Conservation (phyloP, 108 stramenopile species). For the Conticribra guillardii region DNA sequence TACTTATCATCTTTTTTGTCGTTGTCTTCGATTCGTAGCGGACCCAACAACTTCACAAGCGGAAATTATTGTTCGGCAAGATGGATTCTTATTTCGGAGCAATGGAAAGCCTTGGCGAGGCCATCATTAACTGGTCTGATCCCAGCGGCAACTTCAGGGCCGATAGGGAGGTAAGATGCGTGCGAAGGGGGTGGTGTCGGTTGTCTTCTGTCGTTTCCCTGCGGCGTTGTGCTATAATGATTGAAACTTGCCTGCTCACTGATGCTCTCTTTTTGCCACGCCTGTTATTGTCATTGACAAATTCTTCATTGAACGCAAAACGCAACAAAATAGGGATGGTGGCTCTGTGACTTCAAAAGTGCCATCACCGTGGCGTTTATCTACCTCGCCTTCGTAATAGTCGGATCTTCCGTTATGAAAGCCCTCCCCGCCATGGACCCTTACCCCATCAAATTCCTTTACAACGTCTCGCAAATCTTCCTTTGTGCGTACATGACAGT, state of each 20-base stretch:
- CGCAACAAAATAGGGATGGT: conserved; percentile 88
- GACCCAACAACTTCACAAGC: neutral
- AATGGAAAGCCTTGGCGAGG: conserved; percentile 70
- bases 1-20: no score
- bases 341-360: conserved; percentile 77
- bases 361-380: conserved; percentile 80
- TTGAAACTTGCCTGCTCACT: no score
- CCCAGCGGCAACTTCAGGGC: conserved; percentile 68
- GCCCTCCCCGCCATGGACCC: conserved; percentile 77
- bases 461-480: conserved; percentile 98
- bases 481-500: conserved; percentile 99
- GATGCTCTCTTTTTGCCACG: no score
- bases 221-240: neutral
- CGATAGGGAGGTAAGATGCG: conserved; percentile 60
- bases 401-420: conserved; percentile 80
- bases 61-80: conserved; percentile 9
- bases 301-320: no score
- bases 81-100: conserved; percentile 64
- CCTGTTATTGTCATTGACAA: no score
- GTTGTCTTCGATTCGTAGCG: no score
- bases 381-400: conserved; percentile 84
- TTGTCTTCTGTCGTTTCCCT: conserved; percentile 22
- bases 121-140: conserved; percentile 80
- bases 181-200: neutral
- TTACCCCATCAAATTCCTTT: conserved; percentile 94